These are phyloP conservation scores for Solanum commersonii DNA, from an alignment of 257 asterid species.

Conservation along the genomic window DNA sequence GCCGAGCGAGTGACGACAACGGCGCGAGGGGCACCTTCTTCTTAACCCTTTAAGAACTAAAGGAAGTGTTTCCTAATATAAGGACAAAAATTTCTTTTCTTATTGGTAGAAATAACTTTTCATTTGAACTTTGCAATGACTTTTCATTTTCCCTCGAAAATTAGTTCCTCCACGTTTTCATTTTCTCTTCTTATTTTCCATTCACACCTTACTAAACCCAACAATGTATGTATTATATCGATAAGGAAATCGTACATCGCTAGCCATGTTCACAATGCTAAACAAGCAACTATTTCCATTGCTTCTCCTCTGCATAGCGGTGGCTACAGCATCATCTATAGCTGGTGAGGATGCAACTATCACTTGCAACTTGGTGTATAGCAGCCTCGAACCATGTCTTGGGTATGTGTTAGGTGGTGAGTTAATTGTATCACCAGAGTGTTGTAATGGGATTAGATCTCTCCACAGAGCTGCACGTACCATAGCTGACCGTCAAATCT, in stretches of 20 bases:
- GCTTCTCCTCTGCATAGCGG: neutral
- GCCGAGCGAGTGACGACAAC: too few species aligned
- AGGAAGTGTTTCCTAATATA: too few species aligned
- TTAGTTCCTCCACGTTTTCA: too few species aligned
- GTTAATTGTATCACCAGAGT: neutral
- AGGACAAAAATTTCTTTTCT: too few species aligned
- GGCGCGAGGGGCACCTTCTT: too few species aligned
- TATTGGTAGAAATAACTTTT: too few species aligned
- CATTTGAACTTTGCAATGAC: too few species aligned
- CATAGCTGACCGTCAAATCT: neutral
- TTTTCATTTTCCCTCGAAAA: too few species aligned
- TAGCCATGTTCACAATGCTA: neutral
- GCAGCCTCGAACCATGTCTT: neutral
- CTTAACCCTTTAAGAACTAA: too few species aligned
- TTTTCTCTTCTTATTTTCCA: too few species aligned
- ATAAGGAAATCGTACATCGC: neutral
- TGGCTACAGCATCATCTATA: too few species aligned
- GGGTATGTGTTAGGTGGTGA: neutral
- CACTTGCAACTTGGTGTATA: neutral
- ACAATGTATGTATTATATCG: neutral
- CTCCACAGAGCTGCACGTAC: neutral
- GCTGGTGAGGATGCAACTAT: neutral
- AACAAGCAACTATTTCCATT: neutral
- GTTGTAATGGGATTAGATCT: constrained; percentile 1
- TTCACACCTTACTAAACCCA: too few species aligned